A percentile compares a stretch with the other conserved stretches of the same genome.
Conservation (phyloP, 768 basidiomycete genomes). For the Tulasnella sp. region DNA sequence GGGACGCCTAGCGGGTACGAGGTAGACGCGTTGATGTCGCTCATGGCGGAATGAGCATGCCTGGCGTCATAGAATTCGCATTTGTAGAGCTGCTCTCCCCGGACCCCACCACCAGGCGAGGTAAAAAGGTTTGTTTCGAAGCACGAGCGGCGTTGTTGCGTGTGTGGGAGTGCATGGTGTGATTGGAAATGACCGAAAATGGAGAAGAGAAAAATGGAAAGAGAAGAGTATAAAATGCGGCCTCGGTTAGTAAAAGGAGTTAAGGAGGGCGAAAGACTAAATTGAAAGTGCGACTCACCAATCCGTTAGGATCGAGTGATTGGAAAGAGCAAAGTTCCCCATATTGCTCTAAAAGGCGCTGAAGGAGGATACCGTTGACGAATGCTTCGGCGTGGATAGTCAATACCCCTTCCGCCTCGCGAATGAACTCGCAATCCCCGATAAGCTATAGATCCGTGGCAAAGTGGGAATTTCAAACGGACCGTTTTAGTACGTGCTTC, state of each 20-base stretch:
- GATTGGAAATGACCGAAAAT: not conserved
- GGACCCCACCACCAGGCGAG: not conserved
- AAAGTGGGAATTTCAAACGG: constrained; percentile 42
- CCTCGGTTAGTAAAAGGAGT: not conserved
- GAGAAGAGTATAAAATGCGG: not conserved
- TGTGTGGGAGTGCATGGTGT: not conserved
- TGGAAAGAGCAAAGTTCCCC: constrained; percentile 32
- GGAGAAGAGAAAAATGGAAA: not conserved
- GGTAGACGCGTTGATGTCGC: constrained; percentile 38
- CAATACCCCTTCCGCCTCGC: constrained; percentile 47
- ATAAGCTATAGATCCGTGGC: constrained; percentile 38
- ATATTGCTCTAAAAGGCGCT: constrained; percentile 29
- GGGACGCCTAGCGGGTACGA: constrained; percentile 46
- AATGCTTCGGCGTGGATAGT: constrained; percentile 38
- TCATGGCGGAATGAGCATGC: constrained; percentile 46
- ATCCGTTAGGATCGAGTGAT: constrained; percentile 19
- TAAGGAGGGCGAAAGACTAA: not conserved
- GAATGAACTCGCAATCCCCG: constrained; percentile 46
- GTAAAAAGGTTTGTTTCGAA: not conserved
- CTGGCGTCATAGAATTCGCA: constrained; percentile 66
- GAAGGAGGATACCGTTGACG: constrained; percentile 26
- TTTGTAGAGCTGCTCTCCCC: constrained; percentile 41
- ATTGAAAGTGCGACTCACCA: constrained; percentile 5
- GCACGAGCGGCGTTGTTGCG: not conserved
- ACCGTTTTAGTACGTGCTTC: constrained; percentile 48